phyloP scores from a whole-genome alignment of 371 early-diverging fungal species.

The Batrachochytrium dendrobatidis region DNA sequence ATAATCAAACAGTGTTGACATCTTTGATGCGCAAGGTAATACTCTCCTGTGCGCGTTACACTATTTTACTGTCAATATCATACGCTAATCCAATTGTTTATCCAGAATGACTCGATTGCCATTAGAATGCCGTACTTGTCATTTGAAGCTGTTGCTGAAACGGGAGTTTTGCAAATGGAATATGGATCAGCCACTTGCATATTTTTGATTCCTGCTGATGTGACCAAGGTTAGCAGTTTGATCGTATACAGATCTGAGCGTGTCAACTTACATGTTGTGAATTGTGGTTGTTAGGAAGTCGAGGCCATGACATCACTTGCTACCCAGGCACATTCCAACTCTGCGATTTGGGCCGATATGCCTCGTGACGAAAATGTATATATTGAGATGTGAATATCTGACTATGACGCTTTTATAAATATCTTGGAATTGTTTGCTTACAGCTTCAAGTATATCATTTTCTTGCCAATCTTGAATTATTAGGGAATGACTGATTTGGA shows the following conservation, averaged over 20 bases:
- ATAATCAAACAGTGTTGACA: background rate
- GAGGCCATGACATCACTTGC: background rate
- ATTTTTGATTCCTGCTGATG: constrained; percentile 1
- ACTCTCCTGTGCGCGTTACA: too few species aligned
- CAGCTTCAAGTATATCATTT: background rate
- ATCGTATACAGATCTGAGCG: background rate
- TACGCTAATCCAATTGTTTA: too few species aligned
- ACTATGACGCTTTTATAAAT: background rate
- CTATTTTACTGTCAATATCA: too few species aligned
- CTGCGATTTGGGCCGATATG: background rate
- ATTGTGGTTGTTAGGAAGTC: background rate
- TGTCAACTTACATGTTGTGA: background rate
- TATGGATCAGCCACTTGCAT: background rate
- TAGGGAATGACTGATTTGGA: background rate
- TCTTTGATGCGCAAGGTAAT: background rate
- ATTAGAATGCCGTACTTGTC: background rate
- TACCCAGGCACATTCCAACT: background rate
- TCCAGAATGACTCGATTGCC: constrained; percentile 1
- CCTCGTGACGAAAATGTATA: background rate
- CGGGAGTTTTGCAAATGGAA: background rate
- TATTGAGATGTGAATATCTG: background rate
- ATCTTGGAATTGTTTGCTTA: background rate
- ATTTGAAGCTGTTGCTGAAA: background rate
- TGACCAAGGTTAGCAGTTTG: background rate
- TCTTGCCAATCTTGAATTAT: too few species aligned